These are phyloP conservation scores for Zygnema cylindricum DNA, from an alignment of 139 green algal species.

Conservation along the genomic window DNA sequence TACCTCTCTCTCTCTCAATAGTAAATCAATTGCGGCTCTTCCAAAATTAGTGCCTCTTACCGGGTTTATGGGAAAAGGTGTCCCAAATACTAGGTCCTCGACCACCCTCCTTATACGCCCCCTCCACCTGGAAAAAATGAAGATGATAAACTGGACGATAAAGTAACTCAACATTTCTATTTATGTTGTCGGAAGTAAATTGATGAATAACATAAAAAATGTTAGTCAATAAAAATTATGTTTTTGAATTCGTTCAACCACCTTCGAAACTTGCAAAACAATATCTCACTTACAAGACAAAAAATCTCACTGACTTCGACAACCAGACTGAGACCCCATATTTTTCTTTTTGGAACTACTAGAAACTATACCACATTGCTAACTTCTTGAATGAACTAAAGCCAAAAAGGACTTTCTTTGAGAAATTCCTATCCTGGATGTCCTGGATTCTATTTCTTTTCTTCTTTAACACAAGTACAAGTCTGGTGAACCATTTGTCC, in stretches of 20 bases:
- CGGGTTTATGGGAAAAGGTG: slow-evolving; percentile 45
- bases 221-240: not conserved
- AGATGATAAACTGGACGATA: not conserved
- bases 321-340: no score
- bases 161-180: not conserved
- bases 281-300: not conserved
- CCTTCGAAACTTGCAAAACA: not conserved
- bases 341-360: no score
- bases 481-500: no score
- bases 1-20: not conserved
- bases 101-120: slow-evolving; percentile 36
- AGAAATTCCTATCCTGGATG: no score
- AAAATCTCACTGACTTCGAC: no score
- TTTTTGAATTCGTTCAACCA: not conserved
- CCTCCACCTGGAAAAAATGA: slow-evolving; percentile 31
- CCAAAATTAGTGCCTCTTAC: slow-evolving; percentile 1
- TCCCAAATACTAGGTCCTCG: slow-evolving; percentile 55
- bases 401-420: no score
- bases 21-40: not conserved
- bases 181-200: not conserved
- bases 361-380: no score
- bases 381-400: no score
- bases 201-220: not conserved
- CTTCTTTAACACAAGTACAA: no score
- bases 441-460: no score